Conservation (phyloP, 2,329 filamentous ascomycete genomes). For the Ascochyta lentis region DNA sequence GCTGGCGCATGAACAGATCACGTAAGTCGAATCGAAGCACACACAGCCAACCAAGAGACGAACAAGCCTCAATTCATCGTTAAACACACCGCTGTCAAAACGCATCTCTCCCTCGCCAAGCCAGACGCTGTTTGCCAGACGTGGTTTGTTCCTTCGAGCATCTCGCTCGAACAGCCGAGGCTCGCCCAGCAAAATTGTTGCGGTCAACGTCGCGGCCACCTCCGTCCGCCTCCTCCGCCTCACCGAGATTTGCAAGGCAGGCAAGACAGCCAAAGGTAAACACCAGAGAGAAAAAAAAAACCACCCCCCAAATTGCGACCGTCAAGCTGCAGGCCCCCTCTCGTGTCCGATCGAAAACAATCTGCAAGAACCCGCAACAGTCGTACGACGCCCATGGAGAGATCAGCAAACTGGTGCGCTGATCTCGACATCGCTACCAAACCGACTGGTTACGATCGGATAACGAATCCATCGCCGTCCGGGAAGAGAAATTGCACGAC, state of each 20-base stretch:
- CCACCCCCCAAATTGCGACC: slow-evolving; percentile 2
- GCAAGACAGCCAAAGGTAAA: not conserved
- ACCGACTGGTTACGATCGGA: not conserved
- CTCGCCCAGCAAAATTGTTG: not conserved
- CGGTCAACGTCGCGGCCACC: not conserved
- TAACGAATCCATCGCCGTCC: too few relatives aligned
- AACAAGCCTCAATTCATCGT: not conserved
- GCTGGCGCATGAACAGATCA: not conserved
- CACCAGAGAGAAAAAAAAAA: not conserved
- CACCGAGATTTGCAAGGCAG: not conserved
- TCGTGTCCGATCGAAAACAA: not conserved
- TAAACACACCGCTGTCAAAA: not conserved
- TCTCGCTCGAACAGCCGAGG: not conserved
- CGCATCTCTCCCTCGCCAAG: not conserved
- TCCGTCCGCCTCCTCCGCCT: not conserved
- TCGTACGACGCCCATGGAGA: slow-evolving; percentile 6
- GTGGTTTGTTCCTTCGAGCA: not conserved
- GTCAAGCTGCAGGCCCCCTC: slow-evolving; percentile 6
- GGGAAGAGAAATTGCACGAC: too few relatives aligned
- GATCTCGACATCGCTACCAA: not conserved
- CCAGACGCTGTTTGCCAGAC: not conserved
- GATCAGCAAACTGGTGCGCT: slow-evolving; percentile 7
- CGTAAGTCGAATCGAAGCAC: not conserved
- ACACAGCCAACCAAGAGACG: not conserved
- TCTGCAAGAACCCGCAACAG: not conserved